Evolutionary conservation across 768 basidiomycete genomes (phyloP), one percentile per base, ranked within the genome.

Genomic region (Mycena filopes): DNA sequence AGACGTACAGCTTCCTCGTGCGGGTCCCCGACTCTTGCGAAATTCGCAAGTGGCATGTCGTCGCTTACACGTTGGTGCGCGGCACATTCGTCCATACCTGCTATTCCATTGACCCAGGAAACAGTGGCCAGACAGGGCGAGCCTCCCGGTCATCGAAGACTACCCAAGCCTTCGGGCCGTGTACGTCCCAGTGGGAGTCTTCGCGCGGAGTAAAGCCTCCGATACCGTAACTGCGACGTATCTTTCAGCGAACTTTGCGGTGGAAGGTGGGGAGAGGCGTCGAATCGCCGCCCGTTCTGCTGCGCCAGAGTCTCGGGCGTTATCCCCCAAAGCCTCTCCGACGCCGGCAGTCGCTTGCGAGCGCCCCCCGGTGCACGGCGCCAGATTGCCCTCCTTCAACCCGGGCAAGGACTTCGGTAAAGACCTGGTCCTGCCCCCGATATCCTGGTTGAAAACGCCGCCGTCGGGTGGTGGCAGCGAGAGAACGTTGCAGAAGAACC

Each of bases 1-100:
- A 87, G 71, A 87, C 86, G 0, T 88, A 86, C 69, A 86, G 84
- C 4, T 86, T 86, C n/a, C 81, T 82, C 28, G 86, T 87, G 38
- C 77, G 82, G 63, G 71, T 82, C 49, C 81, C 79, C 31, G 82
- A 78, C 51, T 73, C 79, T 16, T 75, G 73, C 41, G 74, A 77
- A 23, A 78, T 82, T 2, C 80, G 82, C 36, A 85, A 86, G 76
- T 87, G 86, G 86, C 86, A 87, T 74, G 79, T 85, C 26, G 85
- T 86, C 36, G 84, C 86, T 38, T 87, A 87, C 72, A 84, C 85
- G 66, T 77, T 78, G 72, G 85, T 86, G 57, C 71, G 77, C 55
- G 49, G n/a, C 56, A 62, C 41, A 25, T 50, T 33, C 25, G n/a
- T n/a, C n/a, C n/a, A 43, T 45, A 18, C 41, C 31, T 20, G n/a